Conservation (phyloP, 805 yeast species). For the Starmerella vaccinii region DNA sequence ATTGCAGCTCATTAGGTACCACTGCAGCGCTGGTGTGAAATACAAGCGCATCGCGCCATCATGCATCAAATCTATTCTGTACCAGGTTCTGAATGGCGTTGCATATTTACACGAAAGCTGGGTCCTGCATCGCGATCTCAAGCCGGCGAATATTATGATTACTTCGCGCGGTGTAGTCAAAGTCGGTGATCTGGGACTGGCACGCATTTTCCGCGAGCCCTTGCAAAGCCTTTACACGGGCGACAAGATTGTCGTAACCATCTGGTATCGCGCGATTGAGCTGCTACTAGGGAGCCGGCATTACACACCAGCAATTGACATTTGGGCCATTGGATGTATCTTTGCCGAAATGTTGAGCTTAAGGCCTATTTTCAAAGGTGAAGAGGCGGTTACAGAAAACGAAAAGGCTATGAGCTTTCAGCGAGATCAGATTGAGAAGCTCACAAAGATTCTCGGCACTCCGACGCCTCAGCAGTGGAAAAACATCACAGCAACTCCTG, state of each 20-base stretch:
- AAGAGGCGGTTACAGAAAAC: constrained; percentile 51
- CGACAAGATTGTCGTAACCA: constrained; percentile 92
- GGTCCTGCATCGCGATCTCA: constrained; percentile 89
- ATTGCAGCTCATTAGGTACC: constrained; percentile 86
- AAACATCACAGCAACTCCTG: constrained; percentile 68
- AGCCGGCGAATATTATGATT: constrained; percentile 97
- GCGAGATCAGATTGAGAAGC: constrained; percentile 79
- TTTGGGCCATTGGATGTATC: constrained; percentile 95
- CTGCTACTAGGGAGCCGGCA: constrained; percentile 81
- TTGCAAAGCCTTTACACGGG: constrained; percentile 80
- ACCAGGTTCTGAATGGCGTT: constrained; percentile 90
- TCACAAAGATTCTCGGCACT: constrained; percentile 85
- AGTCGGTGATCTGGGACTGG: constrained; percentile 90
- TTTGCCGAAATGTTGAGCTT: constrained; percentile 81
- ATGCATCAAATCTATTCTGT: constrained; percentile 72
- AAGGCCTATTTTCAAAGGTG: constrained; percentile 93
- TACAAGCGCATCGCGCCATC: constrained; percentile 46
- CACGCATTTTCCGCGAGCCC: constrained; percentile 77
- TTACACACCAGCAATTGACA: constrained; percentile 83
- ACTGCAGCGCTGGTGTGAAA: constrained; percentile 45
- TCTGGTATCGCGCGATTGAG: constrained; percentile 95
- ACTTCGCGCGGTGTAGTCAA: constrained; percentile 81
- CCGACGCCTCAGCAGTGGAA: constrained; percentile 78
- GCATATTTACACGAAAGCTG: constrained; percentile 89
- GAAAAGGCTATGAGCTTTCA: constrained; percentile 43